A percentile compares a stretch with the other conserved stretches of the same genome.
phyloP scores from a whole-genome alignment of 1,284 basidiomycete genomes.

The Pseudozyma tsukubaensis region DNA sequence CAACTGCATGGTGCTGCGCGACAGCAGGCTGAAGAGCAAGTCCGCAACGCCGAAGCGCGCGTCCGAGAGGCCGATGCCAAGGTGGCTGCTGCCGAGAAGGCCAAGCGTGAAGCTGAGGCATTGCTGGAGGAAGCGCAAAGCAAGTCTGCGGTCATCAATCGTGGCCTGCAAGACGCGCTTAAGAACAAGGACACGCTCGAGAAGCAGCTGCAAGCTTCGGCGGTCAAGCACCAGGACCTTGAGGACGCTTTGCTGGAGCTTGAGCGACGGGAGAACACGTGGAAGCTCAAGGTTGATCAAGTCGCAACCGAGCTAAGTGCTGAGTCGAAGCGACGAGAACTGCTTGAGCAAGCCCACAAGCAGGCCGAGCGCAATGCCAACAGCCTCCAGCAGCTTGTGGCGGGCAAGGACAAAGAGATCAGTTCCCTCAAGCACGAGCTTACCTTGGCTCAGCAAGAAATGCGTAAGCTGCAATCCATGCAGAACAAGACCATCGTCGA shows the following conservation, averaged over 20 bases:
- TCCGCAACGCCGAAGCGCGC: slow-evolving; percentile 30
- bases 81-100: slow-evolving; percentile 77
- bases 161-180: slow-evolving; percentile 42
- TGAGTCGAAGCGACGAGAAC: slow-evolving; percentile 66
- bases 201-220: slow-evolving; percentile 78
- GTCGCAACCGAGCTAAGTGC: slow-evolving; percentile 52
- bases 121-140: slow-evolving; percentile 83
- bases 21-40: slow-evolving; percentile 31
- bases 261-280: slow-evolving; percentile 48
- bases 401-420: slow-evolving; percentile 82
- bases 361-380: slow-evolving; percentile 72
- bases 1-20: slow-evolving; percentile 31
- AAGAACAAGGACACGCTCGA: slow-evolving; percentile 72
- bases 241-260: slow-evolving; percentile 61
- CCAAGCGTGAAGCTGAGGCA: slow-evolving; percentile 78
- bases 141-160: slow-evolving; percentile 51
- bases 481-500: slow-evolving; percentile 99
- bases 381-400: slow-evolving; percentile 78
- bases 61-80: slow-evolving; percentile 72
- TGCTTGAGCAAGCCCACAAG: slow-evolving; percentile 70
- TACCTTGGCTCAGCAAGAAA: slow-evolving; percentile 77
- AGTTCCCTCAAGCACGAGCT: slow-evolving; percentile 82
- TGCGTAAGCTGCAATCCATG: slow-evolving; percentile 72
- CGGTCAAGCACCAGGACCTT: slow-evolving; percentile 68
- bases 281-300: slow-evolving; percentile 60